These are phyloP conservation scores for Apodospora peruviana DNA, from an alignment of 495 filamentous ascomycete species.

Conservation along the genomic window DNA sequence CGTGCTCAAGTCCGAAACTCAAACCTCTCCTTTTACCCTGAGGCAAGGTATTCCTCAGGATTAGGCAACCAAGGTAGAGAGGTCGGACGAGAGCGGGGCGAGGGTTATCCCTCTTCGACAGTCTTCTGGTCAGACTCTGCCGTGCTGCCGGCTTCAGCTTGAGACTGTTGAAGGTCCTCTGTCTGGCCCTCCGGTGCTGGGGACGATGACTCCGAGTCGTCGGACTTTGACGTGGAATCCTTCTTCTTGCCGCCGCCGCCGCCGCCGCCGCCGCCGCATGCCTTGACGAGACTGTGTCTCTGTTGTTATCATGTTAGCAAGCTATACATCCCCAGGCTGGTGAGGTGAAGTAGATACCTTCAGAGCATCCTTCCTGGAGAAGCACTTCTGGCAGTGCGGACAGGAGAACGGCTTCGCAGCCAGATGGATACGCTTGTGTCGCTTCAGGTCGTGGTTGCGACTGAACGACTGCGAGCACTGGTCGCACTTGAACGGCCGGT, in stretches of 20 bases:
- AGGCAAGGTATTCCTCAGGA: too few species aligned
- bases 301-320: neutral
- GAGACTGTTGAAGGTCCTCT: too few species aligned
- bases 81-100: too few species aligned
- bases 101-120: too few species aligned
- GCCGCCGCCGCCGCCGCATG: constrained; percentile 1
- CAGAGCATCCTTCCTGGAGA: constrained; percentile 93
- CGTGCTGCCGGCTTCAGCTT: too few species aligned
- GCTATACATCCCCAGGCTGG: neutral
- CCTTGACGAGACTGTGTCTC: constrained; percentile 14
- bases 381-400: constrained; percentile 90
- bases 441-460: constrained; percentile 92
- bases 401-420: constrained; percentile 94
- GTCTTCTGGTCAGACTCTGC: too few species aligned
- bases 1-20: too few species aligned
- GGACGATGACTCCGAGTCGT: too few species aligned
- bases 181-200: too few species aligned
- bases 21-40: too few species aligned
- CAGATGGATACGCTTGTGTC: constrained; percentile 90
- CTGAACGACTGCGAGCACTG: constrained; percentile 91
- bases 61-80: too few species aligned
- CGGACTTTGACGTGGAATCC: too few species aligned
- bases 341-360: constrained; percentile 55
- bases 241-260: neutral
- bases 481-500: constrained; percentile 92